phyloP scores from a whole-genome alignment of 2,329 filamentous ascomycete species.

The Exophiala xenobiotica region DNA sequence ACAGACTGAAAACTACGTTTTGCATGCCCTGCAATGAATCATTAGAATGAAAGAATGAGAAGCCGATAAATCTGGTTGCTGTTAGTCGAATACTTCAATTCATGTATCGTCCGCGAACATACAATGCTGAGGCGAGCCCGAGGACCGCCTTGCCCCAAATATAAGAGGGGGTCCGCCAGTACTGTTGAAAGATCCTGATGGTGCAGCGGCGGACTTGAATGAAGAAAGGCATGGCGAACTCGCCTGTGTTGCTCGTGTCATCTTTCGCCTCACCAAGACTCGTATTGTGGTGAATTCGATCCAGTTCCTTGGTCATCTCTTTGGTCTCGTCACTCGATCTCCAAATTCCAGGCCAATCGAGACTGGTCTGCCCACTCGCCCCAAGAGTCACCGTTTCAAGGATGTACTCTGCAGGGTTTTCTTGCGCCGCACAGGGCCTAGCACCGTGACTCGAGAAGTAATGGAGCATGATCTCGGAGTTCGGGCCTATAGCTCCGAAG shows the following conservation, averaged over 20 bases:
- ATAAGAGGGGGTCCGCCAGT: slow-evolving; percentile 91
- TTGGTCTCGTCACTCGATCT: slow-evolving; percentile 54
- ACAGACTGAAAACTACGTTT: slow-evolving; percentile 68
- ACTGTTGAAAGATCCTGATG: slow-evolving; percentile 78
- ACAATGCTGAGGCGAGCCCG: slow-evolving; percentile 49
- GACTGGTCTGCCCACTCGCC: slow-evolving; percentile 51
- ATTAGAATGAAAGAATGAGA: slow-evolving; percentile 67
- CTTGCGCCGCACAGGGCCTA: slow-evolving; percentile 55
- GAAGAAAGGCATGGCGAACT: slow-evolving; percentile 73
- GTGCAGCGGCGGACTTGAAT: slow-evolving; percentile 66
- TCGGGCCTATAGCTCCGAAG: slow-evolving; percentile 63
- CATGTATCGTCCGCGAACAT: too few relatives aligned
- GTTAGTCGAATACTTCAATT: too few relatives aligned
- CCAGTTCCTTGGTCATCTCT: slow-evolving; percentile 15
- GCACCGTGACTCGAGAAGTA: slow-evolving; percentile 66
- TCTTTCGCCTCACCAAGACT: too few relatives aligned
- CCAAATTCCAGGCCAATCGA: slow-evolving; percentile 64
- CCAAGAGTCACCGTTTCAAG: slow-evolving; percentile 49
- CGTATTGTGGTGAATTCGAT: not conserved
- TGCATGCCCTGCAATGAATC: slow-evolving; percentile 65
- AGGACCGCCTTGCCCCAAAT: slow-evolving; percentile 62
- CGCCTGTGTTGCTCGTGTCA: too few relatives aligned
- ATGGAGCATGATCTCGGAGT: slow-evolving; percentile 55
- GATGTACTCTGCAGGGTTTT: slow-evolving; percentile 75
- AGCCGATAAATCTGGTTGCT: slow-evolving; percentile 42